Evolutionary conservation across 306 rosid species (phyloP).

Genomic region (Lablab purpureus): DNA sequence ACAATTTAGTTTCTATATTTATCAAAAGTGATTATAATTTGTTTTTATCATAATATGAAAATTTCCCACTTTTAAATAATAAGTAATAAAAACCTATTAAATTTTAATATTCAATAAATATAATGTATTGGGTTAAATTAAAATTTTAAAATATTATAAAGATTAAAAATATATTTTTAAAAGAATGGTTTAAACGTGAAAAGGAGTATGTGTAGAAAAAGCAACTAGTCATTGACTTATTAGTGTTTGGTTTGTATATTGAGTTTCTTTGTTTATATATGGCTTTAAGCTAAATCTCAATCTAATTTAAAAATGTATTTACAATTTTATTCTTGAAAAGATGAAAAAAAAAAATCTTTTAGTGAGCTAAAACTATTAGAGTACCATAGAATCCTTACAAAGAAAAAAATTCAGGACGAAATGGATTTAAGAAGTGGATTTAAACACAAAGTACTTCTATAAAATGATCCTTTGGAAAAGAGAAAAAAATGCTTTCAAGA

Average conservation of each 20-base stretch:
- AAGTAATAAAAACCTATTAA: background rate
- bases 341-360: too few species aligned
- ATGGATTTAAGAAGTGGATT: too few species aligned
- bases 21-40: too few species aligned
- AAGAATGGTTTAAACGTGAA: background rate
- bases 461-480: too few species aligned
- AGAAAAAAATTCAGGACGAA: too few species aligned
- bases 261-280: background rate
- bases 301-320: too few species aligned
- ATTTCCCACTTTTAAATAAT: background rate
- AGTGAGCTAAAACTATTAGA: too few species aligned
- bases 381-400: too few species aligned
- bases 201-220: background rate
- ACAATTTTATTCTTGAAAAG: too few species aligned
- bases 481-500: too few species aligned
- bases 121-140: background rate
- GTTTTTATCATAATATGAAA: background rate
- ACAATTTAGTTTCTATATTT: accelerated
- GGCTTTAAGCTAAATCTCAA: background rate
- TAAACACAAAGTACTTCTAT: too few species aligned
- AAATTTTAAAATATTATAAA: background rate
- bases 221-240: background rate
- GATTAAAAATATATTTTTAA: too few species aligned
- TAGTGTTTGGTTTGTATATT: background rate
- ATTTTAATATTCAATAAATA: background rate